phyloP scores from a whole-genome alignment of 345 rosid genomes.

The Murraya paniculata region DNA sequence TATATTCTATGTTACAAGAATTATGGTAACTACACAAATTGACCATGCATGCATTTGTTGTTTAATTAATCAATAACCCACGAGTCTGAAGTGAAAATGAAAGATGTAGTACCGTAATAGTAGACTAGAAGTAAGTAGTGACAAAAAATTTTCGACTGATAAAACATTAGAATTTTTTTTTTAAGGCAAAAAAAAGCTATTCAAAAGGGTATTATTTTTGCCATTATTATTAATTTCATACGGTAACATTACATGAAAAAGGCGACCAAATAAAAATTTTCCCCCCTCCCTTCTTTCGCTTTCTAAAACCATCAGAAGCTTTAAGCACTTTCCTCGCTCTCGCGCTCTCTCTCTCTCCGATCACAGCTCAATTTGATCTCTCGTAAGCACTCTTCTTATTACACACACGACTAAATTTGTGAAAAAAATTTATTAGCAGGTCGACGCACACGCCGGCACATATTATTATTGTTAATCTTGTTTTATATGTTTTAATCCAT shows the following conservation, averaged over 20 bases:
- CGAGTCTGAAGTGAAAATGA: not conserved
- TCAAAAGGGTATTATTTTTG: no score
- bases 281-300: not conserved
- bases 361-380: conserved; percentile 14
- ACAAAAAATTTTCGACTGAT: not conserved
- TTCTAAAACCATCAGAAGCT: not conserved
- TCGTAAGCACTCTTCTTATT: not conserved
- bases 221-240: no score
- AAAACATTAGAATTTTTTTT: no score
- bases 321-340: not conserved
- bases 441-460: no score
- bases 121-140: no score
- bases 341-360: not conserved
- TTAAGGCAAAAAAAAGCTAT: no score
- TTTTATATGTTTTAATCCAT: not conserved
- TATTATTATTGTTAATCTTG: not conserved
- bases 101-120: not conserved
- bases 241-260: no score
- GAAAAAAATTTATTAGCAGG: not conserved
- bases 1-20: no score
- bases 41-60: no score
- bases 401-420: not conserved
- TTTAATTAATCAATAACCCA: not conserved
- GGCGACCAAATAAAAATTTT: not conserved
- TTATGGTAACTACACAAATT: no score